These are phyloP conservation scores for Chaetomiaceae sp. DNA, from an alignment of 2,329 filamentous ascomycete species.

Conservation along the genomic window DNA sequence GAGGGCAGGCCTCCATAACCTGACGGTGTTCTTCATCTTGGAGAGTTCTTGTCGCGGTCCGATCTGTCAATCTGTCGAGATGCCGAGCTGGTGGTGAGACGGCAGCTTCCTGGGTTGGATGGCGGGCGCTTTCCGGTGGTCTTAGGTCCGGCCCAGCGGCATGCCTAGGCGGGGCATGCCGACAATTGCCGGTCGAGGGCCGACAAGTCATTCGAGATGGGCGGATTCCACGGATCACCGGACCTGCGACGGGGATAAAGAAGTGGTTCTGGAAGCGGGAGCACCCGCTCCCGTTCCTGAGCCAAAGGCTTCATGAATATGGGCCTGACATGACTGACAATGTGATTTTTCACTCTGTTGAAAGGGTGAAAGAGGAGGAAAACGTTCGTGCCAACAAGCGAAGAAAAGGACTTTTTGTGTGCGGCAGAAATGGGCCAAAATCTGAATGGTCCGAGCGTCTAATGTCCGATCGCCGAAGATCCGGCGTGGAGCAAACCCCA, in stretches of 20 bases:
- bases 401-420: conserved; percentile 14
- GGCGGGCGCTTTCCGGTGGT: not conserved
- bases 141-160: conserved; percentile 17
- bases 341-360: not conserved
- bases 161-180: conserved; percentile 17
- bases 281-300: conserved; percentile 2
- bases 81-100: not conserved
- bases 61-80: not conserved
- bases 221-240: conserved; percentile 8
- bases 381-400: too few relatives aligned
- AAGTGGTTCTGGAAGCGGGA: not conserved
- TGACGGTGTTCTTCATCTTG: conserved; percentile 25
- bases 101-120: not conserved
- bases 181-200: conserved; percentile 34
- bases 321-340: not conserved
- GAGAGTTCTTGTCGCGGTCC: not conserved
- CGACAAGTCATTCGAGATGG: conserved; percentile 14
- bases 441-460: conserved; percentile 5
- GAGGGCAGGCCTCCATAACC: conserved; percentile 25
- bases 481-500: not conserved
- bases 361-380: conserved; percentile 2
- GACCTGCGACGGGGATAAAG: conserved; percentile 4
- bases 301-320: not conserved
- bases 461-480: not conserved
- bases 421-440: conserved; percentile 5